Percentiles rank a stretch among this genome's conserved stretches.
Evolutionary conservation across 805 yeast genomes (phyloP).

Genomic region (Spathaspora passalidarum): DNA sequence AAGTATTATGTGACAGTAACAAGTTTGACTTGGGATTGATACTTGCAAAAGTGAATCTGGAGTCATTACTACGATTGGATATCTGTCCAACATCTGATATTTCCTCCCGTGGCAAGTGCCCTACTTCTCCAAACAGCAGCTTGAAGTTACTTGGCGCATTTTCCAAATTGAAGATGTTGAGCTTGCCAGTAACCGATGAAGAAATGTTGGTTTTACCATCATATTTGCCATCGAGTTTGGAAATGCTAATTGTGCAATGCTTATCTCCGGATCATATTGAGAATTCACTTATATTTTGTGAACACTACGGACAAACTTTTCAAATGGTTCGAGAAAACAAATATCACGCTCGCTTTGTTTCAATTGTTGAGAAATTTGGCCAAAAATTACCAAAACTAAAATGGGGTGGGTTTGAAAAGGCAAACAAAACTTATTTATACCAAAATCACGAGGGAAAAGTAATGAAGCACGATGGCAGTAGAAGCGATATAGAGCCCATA

Average conservation of each 20-base stretch:
- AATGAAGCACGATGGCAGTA: not conserved
- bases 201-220: not conserved
- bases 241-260: not conserved
- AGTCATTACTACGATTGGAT: not conserved
- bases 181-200: not conserved
- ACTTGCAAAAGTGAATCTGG: not conserved
- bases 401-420: constrained; percentile 6
- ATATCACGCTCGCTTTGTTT: not conserved
- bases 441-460: not conserved
- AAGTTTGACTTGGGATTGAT: not conserved
- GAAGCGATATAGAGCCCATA: constrained; percentile 4
- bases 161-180: not conserved
- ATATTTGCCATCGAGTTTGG: not conserved
- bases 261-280: not conserved
- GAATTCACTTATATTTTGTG: not conserved
- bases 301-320: not conserved
- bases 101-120: not conserved
- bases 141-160: not conserved
- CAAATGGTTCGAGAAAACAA: not conserved
- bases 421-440: constrained; percentile 3
- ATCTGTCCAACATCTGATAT: not conserved
- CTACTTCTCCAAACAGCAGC: not conserved
- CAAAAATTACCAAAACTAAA: constrained; percentile 7
- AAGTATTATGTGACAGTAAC: not conserved
- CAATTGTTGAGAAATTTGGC: constrained; percentile 2